Conservation (phyloP, 106 monocot species). For the Dioscorea dumetorum region DNA sequence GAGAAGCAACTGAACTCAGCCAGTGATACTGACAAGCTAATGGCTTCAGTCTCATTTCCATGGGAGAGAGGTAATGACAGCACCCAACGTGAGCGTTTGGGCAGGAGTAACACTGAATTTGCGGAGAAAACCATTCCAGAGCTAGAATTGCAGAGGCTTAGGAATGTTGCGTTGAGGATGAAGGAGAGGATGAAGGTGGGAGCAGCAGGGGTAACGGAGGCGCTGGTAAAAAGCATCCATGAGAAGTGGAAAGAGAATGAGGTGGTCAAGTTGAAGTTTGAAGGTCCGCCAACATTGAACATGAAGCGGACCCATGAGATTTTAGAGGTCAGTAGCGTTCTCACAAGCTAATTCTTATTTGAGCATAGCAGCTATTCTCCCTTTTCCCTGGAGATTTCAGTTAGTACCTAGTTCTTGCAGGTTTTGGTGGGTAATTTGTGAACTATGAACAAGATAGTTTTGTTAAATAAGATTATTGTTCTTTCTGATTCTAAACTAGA, state of each 20-base stretch:
- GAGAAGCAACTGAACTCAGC: background rate
- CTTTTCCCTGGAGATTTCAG: no score
- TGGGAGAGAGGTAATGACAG: constrained; percentile 41
- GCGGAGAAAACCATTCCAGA: constrained; percentile 88
- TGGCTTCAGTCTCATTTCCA: constrained; percentile 30
- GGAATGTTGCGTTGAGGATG: constrained; percentile 71
- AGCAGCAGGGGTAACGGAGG: constrained; percentile 67
- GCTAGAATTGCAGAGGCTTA: constrained; percentile 62
- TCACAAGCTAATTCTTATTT: no score
- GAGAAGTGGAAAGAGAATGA: constrained; percentile 73
- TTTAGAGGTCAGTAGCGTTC: constrained; percentile 51
- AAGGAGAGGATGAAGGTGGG: constrained; percentile 92
- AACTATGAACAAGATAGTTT: no score
- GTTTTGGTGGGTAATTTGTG: no score
- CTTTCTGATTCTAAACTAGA: background rate
- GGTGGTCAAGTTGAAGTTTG: constrained; percentile 78
- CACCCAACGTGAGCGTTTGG: background rate
- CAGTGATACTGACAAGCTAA: constrained; percentile 10
- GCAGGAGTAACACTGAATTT: constrained; percentile 60
- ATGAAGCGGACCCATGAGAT: constrained; percentile 85
- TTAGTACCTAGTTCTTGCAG: no score
- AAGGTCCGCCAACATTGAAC: constrained; percentile 63
- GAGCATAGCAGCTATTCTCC: no score
- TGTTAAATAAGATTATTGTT: no score
- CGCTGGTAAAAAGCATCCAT: constrained; percentile 62